Evolutionary conservation across 139 green algal species (phyloP).

Genomic region (Volvox reticuliferus): DNA sequence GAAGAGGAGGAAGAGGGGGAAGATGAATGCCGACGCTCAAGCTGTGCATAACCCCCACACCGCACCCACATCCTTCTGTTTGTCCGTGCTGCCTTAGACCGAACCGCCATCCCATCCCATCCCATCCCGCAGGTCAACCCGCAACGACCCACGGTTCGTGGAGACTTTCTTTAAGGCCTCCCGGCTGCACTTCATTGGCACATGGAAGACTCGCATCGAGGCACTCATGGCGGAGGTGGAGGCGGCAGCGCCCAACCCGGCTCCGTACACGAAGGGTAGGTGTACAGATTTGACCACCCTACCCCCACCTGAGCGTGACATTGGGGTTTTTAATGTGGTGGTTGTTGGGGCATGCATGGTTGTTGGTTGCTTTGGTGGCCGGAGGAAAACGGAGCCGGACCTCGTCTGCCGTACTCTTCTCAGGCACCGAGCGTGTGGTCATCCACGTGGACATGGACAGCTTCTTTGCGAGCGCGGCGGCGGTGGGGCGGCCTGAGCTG

Average conservation of each 20-base stretch:
- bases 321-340: too few relatives aligned
- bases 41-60: too few relatives aligned
- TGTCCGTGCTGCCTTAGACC: too few relatives aligned
- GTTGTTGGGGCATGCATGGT: too few relatives aligned
- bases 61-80: too few relatives aligned
- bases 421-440: constrained; percentile 66
- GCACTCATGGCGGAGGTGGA: constrained; percentile 67
- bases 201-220: constrained; percentile 86
- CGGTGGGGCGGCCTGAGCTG: constrained; percentile 70
- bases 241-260: constrained; percentile 43
- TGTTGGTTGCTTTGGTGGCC: too few relatives aligned
- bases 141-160: constrained; percentile 86
- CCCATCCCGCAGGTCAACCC: constrained; percentile 45
- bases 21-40: too few relatives aligned
- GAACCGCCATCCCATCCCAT: background rate
- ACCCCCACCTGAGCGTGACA: too few relatives aligned
- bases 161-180: constrained; percentile 79
- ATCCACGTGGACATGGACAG: constrained; percentile 98
- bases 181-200: constrained; percentile 90
- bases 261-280: constrained; percentile 21
- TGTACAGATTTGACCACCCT: too few relatives aligned
- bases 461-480: constrained; percentile 95
- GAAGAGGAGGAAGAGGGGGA: too few relatives aligned
- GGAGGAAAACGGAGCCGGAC: too few relatives aligned
- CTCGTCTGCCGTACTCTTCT: background rate